Base-by-base conservation (phyloP, 805 yeast species). In the Saturnispora kantuleensis region DNA sequence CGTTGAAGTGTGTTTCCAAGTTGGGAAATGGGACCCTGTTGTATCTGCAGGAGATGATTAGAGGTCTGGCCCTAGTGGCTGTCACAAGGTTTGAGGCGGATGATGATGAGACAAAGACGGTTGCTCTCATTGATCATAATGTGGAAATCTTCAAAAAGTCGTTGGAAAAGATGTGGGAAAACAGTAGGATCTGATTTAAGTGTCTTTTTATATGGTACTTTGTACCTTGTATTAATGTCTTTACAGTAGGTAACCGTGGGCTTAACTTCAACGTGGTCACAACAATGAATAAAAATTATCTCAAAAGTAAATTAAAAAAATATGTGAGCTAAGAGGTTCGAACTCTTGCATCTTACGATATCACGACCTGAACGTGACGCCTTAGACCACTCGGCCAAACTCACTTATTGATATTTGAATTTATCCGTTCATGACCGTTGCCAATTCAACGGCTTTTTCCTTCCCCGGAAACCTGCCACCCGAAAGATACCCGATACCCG, bases 21-120 rank as follows among this genome's bases (percentile, higher is more conserved):
- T 69, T 93, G 43, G 84, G 84, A 40, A 87, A 85, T 59, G 97
- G 96, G 0, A 74, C 84, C n/a, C 75, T 84, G 28, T 67, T 90
- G 31, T 87, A 88, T 53, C 69, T 93, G 57, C 81, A 84, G 50
- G 95, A 87, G 57, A 87, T 93, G 96, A 83, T 90, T 44, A 76
- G 95, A 50, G 96, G 96, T 1, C 68, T 90, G 50, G 95, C 97
- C 3, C 68, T 93, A 47, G 96, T 90, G 35, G 95, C 95, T 1
- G 70, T 89, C 46, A 79, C 87, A 10, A 74, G 95, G 47, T 73
- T 77, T 28, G 90, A 81, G 42, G 76, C 62, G 16, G 71, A 68
- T 48, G 35, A 28, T 11, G 62, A 68, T 35, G 75, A 74, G 51
- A 68, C 70, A 32, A 69, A 66, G 38, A 63, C 74, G 7, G 56